These are phyloP conservation scores for Bjerkandera adusta DNA, from an alignment of 1,284 basidiomycete species.

Conservation along the genomic window DNA sequence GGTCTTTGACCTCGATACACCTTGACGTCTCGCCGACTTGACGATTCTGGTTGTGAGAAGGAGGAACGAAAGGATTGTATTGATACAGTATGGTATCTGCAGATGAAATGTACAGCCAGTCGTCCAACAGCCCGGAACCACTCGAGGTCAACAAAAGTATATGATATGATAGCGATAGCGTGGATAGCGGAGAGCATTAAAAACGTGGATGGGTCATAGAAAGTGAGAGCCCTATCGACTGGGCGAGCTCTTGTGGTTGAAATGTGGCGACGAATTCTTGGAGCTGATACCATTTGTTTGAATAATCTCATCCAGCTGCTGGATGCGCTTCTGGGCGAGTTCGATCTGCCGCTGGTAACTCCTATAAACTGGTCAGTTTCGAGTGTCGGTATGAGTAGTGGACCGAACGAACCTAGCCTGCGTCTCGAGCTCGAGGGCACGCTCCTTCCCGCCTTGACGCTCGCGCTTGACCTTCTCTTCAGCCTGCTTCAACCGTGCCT, in stretches of 20 bases:
- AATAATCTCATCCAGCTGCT: constrained; percentile 64
- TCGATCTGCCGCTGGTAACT: constrained; percentile 69
- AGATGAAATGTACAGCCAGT: constrained; percentile 1
- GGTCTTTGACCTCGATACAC: constrained; percentile 18
- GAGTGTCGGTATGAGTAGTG: constrained; percentile 3
- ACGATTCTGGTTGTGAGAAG: too few species aligned
- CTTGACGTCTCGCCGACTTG: background rate
- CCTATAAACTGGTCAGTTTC: constrained; percentile 35
- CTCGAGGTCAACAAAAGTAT: background rate
- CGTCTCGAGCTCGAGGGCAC: constrained; percentile 65
- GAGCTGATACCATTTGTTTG: constrained; percentile 38
- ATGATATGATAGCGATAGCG: constrained; percentile 7
- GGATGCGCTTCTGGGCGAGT: constrained; percentile 63
- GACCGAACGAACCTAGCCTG: constrained; percentile 61
- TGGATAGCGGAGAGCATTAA: constrained; percentile 2
- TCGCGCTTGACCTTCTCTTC: constrained; percentile 96
- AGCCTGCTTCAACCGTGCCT: constrained; percentile 76
- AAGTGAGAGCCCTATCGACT: background rate
- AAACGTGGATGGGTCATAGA: background rate
- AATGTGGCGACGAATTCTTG: constrained; percentile 28
- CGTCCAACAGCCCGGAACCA: background rate
- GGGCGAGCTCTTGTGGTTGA: too few species aligned
- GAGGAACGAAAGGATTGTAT: constrained; percentile 6
- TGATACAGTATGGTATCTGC: constrained; percentile 14
- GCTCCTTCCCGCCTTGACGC: constrained; percentile 92